Evolutionary conservation across 345 rosid genomes (phyloP), one percentile per base, ranked within the genome.

Genomic region (Eutrema yunnanense): DNA sequence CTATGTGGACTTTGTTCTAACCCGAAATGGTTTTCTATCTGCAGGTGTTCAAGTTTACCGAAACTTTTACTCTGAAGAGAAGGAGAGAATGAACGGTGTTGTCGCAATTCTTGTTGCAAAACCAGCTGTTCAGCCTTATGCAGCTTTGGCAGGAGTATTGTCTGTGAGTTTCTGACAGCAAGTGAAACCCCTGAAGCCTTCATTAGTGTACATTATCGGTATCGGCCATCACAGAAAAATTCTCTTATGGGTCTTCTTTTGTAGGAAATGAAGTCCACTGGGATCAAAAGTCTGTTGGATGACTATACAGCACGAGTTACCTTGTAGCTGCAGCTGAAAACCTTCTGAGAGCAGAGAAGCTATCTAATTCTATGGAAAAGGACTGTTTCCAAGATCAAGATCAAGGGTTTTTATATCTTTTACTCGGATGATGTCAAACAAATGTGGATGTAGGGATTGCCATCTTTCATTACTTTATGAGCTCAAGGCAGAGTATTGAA

Each of bases 31-130:
- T 75, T 11, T 14, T 62, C 32, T 53, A 46, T 53, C 42, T 43
- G 29, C 57, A 85, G 97, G 96, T 54, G 84, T 86, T 42, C 68
- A 41, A 78, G 68, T 90, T 69, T 88, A 86, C 37, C 62, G 94
- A 77, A 86, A 84, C 69, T 88, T 86, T 69, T 93, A 93, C 56
- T 26, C 87, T 1, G 88, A 86, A 79, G 88, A 88, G 71, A 83
- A 82, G 73, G 96, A 90, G 78, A 79, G 61, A 67, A 69, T 74
- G 16, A 82, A 83, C 58, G 97, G 96, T 62, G 92, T 93, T 64
- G 70, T 87, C n/a, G 87, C 92, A 12, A 80, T 93, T 63, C 62
- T 38, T 64, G 77, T 85, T 71, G 74, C 82, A 27, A 86, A 80
- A 77, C 55, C 78, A 69, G 76, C 51, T 71, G 62, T 72, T 53